Evolutionary conservation across 768 basidiomycete genomes (phyloP).

Genomic region (Leccinum imitatum): DNA sequence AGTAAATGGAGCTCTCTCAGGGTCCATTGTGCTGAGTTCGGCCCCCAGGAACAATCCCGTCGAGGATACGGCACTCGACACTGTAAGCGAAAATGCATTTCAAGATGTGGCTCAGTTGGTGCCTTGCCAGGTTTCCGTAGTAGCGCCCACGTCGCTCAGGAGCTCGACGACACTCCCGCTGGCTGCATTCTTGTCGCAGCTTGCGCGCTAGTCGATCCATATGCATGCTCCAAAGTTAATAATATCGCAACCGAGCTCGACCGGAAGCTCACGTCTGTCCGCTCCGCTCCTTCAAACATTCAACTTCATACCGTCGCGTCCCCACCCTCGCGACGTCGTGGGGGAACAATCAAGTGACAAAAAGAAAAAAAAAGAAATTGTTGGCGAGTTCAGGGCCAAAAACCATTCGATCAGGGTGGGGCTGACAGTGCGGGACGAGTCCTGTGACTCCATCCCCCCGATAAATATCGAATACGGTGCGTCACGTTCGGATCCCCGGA

Average conservation of each 20-base stretch:
- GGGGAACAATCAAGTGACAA: neutral
- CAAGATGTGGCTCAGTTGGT: neutral
- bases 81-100: neutral
- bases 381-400: neutral
- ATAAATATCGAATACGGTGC: neutral
- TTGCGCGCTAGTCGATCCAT: neutral
- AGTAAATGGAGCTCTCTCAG: constrained; percentile 12
- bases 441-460: neutral
- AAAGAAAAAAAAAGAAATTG: neutral
- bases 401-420: constrained; percentile 29
- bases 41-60: constrained; percentile 17
- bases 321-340: neutral
- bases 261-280: neutral
- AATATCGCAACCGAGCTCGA: neutral
- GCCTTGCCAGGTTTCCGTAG: neutral
- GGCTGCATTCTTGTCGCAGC: neutral
- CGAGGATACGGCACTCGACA: constrained; percentile 17
- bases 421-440: neutral
- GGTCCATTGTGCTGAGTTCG: neutral
- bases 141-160: neutral
- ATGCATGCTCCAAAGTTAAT: neutral
- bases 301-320: neutral
- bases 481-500: neutral
- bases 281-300: neutral
- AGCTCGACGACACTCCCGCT: neutral